phyloP scores from a whole-genome alignment of 169 alveolate genomes.

The Cryptosporidium felis region DNA sequence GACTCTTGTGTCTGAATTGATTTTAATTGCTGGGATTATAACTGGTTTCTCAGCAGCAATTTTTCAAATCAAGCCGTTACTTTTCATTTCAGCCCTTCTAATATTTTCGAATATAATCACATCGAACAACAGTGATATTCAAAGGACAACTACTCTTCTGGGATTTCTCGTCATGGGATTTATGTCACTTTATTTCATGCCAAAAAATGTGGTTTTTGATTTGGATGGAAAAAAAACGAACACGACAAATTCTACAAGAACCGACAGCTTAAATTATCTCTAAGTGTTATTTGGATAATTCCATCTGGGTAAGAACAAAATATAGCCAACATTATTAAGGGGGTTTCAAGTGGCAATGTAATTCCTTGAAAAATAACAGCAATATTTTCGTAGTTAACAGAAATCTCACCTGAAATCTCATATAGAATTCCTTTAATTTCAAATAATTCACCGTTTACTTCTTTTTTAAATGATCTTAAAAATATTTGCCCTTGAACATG shows the following conservation, averaged over 20 bases:
- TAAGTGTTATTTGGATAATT: conserved; percentile 18
- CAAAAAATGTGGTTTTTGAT: conserved; percentile 2
- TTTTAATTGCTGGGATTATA: conserved; percentile 20
- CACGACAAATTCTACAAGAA: background rate
- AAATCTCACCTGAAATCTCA: background rate
- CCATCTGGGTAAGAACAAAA: conserved; percentile 58
- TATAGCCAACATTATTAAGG: conserved; percentile 24
- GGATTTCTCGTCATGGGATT: conserved; percentile 57
- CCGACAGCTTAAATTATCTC: background rate
- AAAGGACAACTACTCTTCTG: conserved; percentile 16
- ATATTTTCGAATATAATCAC: conserved; percentile 44
- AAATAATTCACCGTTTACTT: background rate
- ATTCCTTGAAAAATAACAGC: conserved; percentile 40
- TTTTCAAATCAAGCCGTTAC: conserved; percentile 13
- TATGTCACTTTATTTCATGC: conserved; percentile 38
- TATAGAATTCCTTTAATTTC: conserved; percentile 4
- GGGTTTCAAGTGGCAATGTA: conserved; percentile 23
- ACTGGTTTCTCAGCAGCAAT: conserved; percentile 60
- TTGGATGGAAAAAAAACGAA: background rate
- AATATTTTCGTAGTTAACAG: background rate
- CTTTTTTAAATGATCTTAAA: conserved; percentile 39
- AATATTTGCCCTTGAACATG: background rate
- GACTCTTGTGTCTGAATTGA: conserved; percentile 43
- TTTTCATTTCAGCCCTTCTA: conserved; percentile 9
- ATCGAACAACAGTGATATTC: conserved; percentile 51